Evolutionary conservation across 139 green algal species (phyloP).

Genomic region (Chlorella sp.): DNA sequence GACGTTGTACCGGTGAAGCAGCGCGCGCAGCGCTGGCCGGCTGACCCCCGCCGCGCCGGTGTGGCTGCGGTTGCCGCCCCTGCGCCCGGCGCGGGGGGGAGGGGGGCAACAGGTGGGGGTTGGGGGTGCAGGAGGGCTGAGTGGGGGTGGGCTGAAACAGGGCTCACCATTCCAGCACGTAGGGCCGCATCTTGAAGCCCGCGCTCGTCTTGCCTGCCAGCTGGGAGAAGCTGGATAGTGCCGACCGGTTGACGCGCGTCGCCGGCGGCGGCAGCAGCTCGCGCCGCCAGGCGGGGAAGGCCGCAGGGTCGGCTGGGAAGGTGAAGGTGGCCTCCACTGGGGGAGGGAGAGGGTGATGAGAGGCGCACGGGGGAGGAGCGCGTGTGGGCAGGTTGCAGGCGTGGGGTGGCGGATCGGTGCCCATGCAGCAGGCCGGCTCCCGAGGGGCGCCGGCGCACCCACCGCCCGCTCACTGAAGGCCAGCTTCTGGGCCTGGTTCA

Average conservation of each 20-base stretch:
- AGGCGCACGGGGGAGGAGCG: no score
- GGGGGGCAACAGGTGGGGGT: no score
- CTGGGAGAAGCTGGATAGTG: not conserved
- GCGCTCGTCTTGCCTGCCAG: slow-evolving; percentile 4
- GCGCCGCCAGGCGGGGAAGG: not conserved
- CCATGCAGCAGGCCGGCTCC: no score
- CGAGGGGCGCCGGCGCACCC: no score
- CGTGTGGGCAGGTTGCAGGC: no score
- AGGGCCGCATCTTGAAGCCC: slow-evolving; percentile 21
- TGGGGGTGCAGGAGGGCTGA: no score
- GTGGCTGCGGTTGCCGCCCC: not conserved
- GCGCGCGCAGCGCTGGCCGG: not conserved
- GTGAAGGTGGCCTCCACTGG: not conserved
- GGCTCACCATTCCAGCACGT: not conserved
- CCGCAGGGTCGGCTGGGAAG: not conserved
- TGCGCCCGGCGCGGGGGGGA: no score
- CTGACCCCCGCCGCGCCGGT: not conserved
- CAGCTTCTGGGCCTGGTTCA: not conserved
- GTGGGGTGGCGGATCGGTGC: no score
- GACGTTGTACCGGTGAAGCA: slow-evolving; percentile 16
- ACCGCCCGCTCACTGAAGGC: no score
- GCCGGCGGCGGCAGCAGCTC: not conserved
- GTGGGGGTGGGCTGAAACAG: no score
- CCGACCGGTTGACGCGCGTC: not conserved
- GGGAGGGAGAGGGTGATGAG: no score